A percentile compares a stretch with the other conserved stretches of the same genome.
These are phyloP conservation scores for Cytospora piceae DNA, from an alignment of 2,329 filamentous ascomycete species.

Conservation along the genomic window DNA sequence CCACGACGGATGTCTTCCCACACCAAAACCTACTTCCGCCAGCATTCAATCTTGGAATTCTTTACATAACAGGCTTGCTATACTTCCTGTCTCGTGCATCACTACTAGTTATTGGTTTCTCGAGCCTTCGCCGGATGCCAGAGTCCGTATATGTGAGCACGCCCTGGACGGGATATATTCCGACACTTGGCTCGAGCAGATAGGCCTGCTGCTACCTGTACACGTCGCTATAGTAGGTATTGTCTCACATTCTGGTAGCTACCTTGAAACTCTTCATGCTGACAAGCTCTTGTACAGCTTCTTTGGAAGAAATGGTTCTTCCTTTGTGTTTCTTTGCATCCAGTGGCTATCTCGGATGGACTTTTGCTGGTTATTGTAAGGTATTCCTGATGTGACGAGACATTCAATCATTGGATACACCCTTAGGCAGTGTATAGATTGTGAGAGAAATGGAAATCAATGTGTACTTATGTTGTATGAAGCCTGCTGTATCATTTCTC, in stretches of 20 bases:
- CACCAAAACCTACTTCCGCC: background rate
- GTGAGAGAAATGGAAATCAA: no score
- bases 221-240: background rate
- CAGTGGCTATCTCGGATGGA: no score
- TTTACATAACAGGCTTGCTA: background rate
- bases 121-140: background rate
- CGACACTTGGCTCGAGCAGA: background rate
- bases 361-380: no score
- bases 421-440: no score
- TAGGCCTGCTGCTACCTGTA: background rate
- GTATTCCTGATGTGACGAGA: no score
- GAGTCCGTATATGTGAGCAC: background rate
- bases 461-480: no score
- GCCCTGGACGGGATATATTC: background rate
- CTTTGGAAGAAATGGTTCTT: no score
- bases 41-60: background rate
- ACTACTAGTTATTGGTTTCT: background rate
- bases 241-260: background rate
- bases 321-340: no score
- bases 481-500: no score
- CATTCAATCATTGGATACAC: no score
- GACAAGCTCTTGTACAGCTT: constrained; percentile 46
- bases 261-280: background rate
- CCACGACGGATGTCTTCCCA: background rate
- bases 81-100: background rate